A percentile compares a stretch with the other conserved stretches of the same genome.
phyloP scores from a whole-genome alignment of 2,329 filamentous ascomycete genomes.

The Cladorrhinum sp. region DNA sequence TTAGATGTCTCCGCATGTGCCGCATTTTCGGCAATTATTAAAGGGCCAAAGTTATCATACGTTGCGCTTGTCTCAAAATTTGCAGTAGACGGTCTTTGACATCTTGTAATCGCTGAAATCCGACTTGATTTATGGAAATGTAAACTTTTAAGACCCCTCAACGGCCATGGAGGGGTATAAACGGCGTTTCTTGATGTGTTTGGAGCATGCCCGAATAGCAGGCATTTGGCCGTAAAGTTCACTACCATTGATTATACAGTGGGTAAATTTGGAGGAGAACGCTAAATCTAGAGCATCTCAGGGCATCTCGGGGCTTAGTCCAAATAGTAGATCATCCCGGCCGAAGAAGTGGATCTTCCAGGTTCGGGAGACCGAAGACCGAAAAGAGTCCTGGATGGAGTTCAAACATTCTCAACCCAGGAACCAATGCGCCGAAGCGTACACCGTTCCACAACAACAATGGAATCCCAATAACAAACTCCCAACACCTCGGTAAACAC shows the following conservation, averaged over 20 bases:
- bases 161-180: not conserved
- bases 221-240: not conserved
- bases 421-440: not conserved
- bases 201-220: not conserved
- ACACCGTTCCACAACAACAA: not conserved
- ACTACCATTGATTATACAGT: too few species aligned
- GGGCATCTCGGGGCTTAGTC: not conserved
- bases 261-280: not conserved
- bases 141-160: not conserved
- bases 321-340: not conserved
- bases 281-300: not conserved
- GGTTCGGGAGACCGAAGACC: not conserved
- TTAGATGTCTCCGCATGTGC: slow-evolving; percentile 5
- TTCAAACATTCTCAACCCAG: not conserved
- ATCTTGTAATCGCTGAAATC: too few species aligned
- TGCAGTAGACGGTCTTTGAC: not conserved
- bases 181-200: not conserved
- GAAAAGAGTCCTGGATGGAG: slow-evolving; percentile 1
- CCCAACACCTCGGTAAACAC: not conserved
- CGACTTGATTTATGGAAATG: not conserved
- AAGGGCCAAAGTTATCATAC: not conserved
- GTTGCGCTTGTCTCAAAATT: not conserved
- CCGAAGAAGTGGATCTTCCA: not conserved
- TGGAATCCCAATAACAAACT: slow-evolving; percentile 13
- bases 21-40: not conserved